Evolutionary conservation across 441 rosid genomes (phyloP).

Genomic region (Gossypium lobatum): DNA sequence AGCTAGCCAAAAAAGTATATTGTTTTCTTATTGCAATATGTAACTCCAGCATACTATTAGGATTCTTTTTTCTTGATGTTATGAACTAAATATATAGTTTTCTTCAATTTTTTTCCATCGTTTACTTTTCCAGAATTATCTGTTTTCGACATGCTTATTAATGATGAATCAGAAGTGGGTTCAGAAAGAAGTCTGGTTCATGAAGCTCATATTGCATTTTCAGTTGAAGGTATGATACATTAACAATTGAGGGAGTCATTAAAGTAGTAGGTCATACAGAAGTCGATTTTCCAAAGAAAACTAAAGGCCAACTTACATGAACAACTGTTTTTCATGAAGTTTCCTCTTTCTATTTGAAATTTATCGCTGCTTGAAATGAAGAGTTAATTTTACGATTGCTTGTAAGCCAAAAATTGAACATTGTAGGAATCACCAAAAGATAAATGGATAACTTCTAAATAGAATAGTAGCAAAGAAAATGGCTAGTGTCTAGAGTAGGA

Average conservation of each 20-base stretch:
- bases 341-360: constrained; percentile 4
- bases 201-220: constrained; percentile 79
- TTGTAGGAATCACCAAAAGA: not conserved
- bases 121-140: constrained; percentile 43
- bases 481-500: not conserved
- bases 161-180: constrained; percentile 40
- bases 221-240: constrained; percentile 62
- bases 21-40: not conserved
- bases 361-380: not conserved
- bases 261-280: not conserved
- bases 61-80: not conserved
- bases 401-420: not conserved
- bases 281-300: not conserved
- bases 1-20: not conserved
- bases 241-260: not conserved
- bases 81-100: constrained; percentile 7
- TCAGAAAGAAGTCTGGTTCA: constrained; percentile 31
- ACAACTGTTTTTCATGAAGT: not conserved
- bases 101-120: not conserved
- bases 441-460: not conserved
- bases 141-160: constrained; percentile 64
- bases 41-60: constrained; percentile 3
- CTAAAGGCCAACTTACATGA: not conserved
- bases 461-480: not conserved
- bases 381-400: not conserved